Evolutionary conservation across 2,329 filamentous ascomycete genomes (phyloP).

Genomic region (Fusarium sp.): DNA sequence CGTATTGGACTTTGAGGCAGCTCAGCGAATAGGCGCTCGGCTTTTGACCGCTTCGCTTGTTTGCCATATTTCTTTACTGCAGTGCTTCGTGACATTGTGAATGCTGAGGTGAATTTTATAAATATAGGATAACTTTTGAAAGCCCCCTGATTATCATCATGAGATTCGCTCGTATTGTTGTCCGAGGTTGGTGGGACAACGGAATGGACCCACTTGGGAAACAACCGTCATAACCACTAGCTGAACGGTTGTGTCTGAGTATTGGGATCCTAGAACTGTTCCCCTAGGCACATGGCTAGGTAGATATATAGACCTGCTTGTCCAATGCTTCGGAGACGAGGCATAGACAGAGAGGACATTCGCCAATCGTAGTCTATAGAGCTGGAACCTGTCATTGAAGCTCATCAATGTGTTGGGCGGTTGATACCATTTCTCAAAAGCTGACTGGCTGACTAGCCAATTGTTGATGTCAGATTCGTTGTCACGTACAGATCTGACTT

Average conservation of each 20-base stretch:
- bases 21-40: conserved; percentile 66
- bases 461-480: no score
- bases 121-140: conserved; percentile 3
- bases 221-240: neutral
- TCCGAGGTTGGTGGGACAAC: conserved; percentile 48
- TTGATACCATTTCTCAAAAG: no score
- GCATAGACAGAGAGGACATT: no score
- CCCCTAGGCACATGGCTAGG: neutral
- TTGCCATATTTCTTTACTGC: conserved; percentile 68
- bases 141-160: conserved; percentile 12
- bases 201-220: neutral
- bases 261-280: conserved; percentile 2
- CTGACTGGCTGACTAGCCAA: no score
- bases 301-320: no score
- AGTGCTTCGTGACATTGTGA: conserved; percentile 62
- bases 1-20: conserved; percentile 66
- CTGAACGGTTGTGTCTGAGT: conserved; percentile 4
- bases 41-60: conserved; percentile 62
- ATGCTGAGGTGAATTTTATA: neutral
- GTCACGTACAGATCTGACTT: no score
- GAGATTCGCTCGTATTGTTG: neutral
- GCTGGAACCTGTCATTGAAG: no score
- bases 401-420: no score
- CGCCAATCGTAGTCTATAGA: no score
- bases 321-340: no score